Percentiles rank a stretch among this genome's conserved stretches.
phyloP scores from a whole-genome alignment of 2,329 filamentous ascomycete species.

The Coniochaeta pulveracea region DNA sequence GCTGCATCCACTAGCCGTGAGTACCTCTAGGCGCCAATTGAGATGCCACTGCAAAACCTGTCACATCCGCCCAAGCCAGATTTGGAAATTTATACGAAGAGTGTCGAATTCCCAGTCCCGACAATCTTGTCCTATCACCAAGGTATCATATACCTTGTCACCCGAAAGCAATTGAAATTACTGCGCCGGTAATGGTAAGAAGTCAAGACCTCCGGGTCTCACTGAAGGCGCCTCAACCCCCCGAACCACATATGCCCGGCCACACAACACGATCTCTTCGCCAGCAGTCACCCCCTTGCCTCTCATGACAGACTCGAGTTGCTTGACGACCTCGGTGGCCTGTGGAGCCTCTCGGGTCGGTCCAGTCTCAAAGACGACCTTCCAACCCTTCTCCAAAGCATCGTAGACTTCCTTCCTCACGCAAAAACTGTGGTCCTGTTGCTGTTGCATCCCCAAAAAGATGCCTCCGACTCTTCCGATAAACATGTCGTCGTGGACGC shows the following conservation, averaged over 20 bases:
- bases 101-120: background rate
- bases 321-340: background rate
- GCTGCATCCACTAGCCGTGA: background rate
- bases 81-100: background rate
- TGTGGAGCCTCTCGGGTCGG: background rate
- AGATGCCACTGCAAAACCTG: background rate
- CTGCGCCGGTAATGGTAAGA: no score
- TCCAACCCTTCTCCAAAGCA: background rate
- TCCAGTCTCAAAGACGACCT: constrained; percentile 2
- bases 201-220: background rate
- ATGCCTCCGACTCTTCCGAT: constrained; percentile 10
- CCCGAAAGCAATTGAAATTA: no score
- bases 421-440: background rate
- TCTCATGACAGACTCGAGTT: background rate
- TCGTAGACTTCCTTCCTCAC: constrained; percentile 3
- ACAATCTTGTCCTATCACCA: background rate
- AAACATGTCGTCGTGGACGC: constrained; percentile 9
- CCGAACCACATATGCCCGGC: background rate
- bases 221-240: background rate
- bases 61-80: background rate
- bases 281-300: background rate
- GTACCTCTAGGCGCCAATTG: background rate
- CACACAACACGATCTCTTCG: background rate
- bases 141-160: no score
- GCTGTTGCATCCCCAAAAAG: constrained; percentile 10